Evolutionary conservation across 352 stramenopile species (phyloP).

Genomic region (Albugo candida): DNA sequence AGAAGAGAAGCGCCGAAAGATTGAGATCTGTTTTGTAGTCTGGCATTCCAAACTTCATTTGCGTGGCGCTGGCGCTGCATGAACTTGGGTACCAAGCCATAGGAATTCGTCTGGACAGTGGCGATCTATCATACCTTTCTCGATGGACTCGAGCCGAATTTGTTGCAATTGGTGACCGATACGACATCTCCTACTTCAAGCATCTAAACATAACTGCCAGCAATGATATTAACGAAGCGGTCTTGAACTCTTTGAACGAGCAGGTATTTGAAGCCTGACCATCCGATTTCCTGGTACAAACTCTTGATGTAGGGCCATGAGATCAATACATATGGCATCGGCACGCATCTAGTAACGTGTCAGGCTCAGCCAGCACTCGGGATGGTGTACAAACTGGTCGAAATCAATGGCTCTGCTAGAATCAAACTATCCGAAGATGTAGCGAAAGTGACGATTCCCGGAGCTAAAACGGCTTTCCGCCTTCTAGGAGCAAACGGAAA

Average conservation of each 20-base stretch:
- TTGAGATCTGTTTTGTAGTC: slow-evolving; percentile 23
- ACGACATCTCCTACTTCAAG: slow-evolving; percentile 61
- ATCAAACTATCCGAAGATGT: slow-evolving; percentile 98
- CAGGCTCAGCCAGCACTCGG: slow-evolving; percentile 95
- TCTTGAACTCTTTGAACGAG: slow-evolving; percentile 88
- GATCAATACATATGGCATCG: slow-evolving; percentile 92
- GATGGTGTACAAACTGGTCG: slow-evolving; percentile 99
- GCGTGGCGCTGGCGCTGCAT: slow-evolving; percentile 87
- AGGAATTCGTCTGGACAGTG: slow-evolving; percentile 93
- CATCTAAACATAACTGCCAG: slow-evolving; percentile 87
- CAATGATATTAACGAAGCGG: slow-evolving; percentile 99
- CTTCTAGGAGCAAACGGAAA: slow-evolving; percentile 77
- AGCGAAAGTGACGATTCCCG: slow-evolving; percentile 88
- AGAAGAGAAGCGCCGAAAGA: not conserved
- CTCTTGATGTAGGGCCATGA: slow-evolving; percentile 60
- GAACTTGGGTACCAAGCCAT: slow-evolving; percentile 79
- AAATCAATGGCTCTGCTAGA: slow-evolving; percentile 87
- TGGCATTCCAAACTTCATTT: slow-evolving; percentile 93
- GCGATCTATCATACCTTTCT: slow-evolving; percentile 95
- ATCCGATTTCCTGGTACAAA: not conserved
- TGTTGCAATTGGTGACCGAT: slow-evolving; percentile 23
- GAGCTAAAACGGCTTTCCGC: slow-evolving; percentile 80
- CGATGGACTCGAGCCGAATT: slow-evolving; percentile 63
- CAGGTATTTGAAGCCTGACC: slow-evolving; percentile 27
- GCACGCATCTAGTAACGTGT: slow-evolving; percentile 93